Evolutionary conservation across 495 filamentous ascomycete species (phyloP).

Genomic region (Aspergillus sclerotioniger): DNA sequence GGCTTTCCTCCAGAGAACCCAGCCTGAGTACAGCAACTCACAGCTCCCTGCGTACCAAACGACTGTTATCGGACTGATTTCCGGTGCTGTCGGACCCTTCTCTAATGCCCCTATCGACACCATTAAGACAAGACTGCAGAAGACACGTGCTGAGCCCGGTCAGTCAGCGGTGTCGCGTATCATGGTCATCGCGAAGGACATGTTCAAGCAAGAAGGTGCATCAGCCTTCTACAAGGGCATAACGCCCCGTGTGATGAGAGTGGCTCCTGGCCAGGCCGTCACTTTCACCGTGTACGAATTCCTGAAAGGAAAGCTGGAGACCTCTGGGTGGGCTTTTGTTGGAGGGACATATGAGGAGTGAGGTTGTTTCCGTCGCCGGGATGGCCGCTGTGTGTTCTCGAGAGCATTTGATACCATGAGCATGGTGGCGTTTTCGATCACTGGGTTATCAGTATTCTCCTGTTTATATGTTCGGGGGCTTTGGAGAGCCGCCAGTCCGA

Average conservation of each 20-base stretch:
- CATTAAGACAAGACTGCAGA: conserved; percentile 96
- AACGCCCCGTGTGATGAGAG: conserved; percentile 94
- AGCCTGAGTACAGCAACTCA: conserved; percentile 56
- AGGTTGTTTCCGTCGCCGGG: conserved; percentile 5
- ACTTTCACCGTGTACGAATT: conserved; percentile 98
- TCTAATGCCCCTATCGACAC: conserved; percentile 98
- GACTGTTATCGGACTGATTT: conserved; percentile 83
- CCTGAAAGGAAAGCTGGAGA: conserved; percentile 80
- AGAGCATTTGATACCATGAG: conserved; percentile 33
- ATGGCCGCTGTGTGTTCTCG: conserved; percentile 30
- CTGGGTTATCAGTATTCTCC: conserved; percentile 16
- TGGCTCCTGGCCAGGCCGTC: conserved; percentile 95
- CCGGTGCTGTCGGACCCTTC: conserved; percentile 91
- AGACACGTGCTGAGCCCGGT: conserved; percentile 77
- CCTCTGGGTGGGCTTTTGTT: conserved; percentile 61
- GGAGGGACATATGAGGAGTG: conserved; percentile 75
- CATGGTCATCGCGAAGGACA: conserved; percentile 73
- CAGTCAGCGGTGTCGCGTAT: conserved; percentile 78
- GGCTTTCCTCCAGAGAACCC: conserved; percentile 64
- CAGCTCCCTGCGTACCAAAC: conserved; percentile 87
- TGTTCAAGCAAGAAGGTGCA: conserved; percentile 95
- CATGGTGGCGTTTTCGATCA: conserved; percentile 31
- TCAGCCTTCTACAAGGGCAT: conserved; percentile 99
- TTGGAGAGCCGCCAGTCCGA: conserved; percentile 8
- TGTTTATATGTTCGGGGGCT: conserved; percentile 17